Evolutionary conservation across 2,329 filamentous ascomycete species (phyloP).

Genomic region (Talaromyces sp.): DNA sequence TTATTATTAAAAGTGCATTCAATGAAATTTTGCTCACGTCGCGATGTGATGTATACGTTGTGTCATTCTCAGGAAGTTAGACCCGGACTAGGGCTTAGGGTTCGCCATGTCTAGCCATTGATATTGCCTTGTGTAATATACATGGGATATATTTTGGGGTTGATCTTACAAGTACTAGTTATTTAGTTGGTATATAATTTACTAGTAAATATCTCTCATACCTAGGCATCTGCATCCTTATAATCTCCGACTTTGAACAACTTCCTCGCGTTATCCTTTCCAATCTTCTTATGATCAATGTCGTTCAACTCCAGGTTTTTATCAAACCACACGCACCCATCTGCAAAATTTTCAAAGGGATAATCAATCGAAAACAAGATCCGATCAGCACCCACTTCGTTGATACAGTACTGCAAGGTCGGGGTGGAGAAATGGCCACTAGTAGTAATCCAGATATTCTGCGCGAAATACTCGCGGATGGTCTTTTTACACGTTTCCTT

Average conservation of each 20-base stretch:
- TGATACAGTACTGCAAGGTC: slow-evolving; percentile 21
- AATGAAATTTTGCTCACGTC: background rate
- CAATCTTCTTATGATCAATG: slow-evolving; percentile 19
- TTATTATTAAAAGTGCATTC: background rate
- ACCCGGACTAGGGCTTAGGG: background rate
- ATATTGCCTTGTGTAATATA: background rate
- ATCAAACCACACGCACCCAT: slow-evolving; percentile 22
- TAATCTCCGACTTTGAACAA: slow-evolving; percentile 13
- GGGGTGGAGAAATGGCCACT: slow-evolving; percentile 25
- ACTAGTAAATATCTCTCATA: background rate
- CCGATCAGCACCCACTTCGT: slow-evolving; percentile 21
- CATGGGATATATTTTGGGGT: background rate
- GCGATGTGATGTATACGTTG: background rate
- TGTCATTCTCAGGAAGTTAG: background rate
- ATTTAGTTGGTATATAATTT: background rate
- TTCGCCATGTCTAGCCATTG: background rate
- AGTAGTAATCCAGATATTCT: slow-evolving; percentile 27
- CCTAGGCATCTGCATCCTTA: slow-evolving; percentile 10
- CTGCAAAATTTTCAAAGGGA: slow-evolving; percentile 14
- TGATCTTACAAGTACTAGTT: background rate
- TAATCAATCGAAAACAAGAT: slow-evolving; percentile 26
- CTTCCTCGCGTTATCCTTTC: slow-evolving; percentile 17
- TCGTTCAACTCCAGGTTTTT: slow-evolving; percentile 16
- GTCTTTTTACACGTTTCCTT: slow-evolving; percentile 24
- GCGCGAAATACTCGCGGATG: slow-evolving; percentile 11